These are phyloP conservation scores for Venturia nashicola DNA, from an alignment of 2,329 filamentous ascomycete genomes.

Conservation along the genomic window DNA sequence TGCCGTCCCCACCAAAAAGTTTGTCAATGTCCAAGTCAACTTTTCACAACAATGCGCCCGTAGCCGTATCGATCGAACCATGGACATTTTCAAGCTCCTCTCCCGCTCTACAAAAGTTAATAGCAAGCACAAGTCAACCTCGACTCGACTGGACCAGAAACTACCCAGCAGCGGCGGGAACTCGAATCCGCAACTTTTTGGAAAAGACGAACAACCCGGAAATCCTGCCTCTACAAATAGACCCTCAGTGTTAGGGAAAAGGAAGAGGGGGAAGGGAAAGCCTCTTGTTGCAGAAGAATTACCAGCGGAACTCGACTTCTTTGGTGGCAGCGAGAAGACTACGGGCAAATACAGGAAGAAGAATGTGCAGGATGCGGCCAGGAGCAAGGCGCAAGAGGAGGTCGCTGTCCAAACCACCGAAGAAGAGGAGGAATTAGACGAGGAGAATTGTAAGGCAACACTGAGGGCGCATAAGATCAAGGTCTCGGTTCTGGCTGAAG, in stretches of 20 bases:
- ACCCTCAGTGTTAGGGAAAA: constrained; percentile 14
- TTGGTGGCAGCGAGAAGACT: constrained; percentile 17
- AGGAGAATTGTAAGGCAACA: constrained; percentile 61
- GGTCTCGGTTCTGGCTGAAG: constrained; percentile 56
- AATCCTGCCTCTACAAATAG: constrained; percentile 26
- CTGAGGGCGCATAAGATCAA: constrained; percentile 76
- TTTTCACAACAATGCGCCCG: not conserved
- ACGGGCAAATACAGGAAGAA: constrained; percentile 10
- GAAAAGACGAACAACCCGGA: constrained; percentile 22
- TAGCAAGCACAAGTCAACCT: constrained; percentile 24
- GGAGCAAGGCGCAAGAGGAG: not conserved
- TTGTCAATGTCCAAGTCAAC: not conserved
- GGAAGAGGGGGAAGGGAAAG: constrained; percentile 30
- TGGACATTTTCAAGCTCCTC: constrained; percentile 61
- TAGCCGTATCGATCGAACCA: not conserved
- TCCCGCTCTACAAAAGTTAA: constrained; percentile 54
- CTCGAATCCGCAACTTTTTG: constrained; percentile 57
- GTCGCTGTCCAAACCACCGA: not conserved
- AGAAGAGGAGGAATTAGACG: constrained; percentile 34
- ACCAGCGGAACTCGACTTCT: constrained; percentile 31
- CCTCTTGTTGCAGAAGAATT: constrained; percentile 14
- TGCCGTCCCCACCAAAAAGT: not conserved
- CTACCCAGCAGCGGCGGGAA: constrained; percentile 54
- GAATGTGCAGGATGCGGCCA: not conserved
- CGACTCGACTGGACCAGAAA: constrained; percentile 24